Evolutionary conservation across 139 green algal species (phyloP), one percentile per base, ranked within the genome.

Genomic region (Chlorella ohadii): DNA sequence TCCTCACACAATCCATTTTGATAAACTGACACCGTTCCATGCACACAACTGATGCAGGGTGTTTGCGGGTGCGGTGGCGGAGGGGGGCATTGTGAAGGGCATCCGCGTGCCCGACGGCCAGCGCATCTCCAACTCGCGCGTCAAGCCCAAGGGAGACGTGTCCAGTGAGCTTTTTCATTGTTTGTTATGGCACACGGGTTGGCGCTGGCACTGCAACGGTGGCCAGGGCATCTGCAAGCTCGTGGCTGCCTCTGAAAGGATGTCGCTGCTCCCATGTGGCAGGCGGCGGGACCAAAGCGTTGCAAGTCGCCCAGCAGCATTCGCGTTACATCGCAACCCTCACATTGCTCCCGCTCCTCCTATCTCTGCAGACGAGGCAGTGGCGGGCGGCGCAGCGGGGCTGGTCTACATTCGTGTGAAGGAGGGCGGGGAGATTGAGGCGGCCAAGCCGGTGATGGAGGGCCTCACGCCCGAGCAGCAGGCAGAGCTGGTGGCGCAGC

Each of bases 61-160:
- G 34, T 99, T 99, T 88, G 71, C 92, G 2, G 81, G 72, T 13
- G 94, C 95, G 5, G 75, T 96, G 25, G 89, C 82, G 2, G 83
- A 76, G 2, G 93, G 96, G 25, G 95, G 94, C 55, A 91, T 87
- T 28, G 95, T 99, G 23, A 97, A 98, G 87, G 94, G 91, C 25
- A 91, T 99, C 39, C 64, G 88, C 1, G 88, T 99, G 57, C 94
- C 95, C 4, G 90, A 97, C 55, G 95, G 96, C 56, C 87, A 90
- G 41, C 11, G 23, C 63, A 92, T 99, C 70, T 95, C 89, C 84
- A 98, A 98, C 88, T 91, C 89, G 28, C 83, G 94, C 20, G 67
- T 98, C 70, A 98, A 98, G 86, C 90, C 93, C 57, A 96, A 96
- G 83, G 95, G 95, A 9, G 95, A 98, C 86, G 79, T 98, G 2